Percentiles rank a stretch among this genome's conserved stretches.
phyloP scores from a whole-genome alignment of 345 rosid genomes.

The Nephelium lappaceum region DNA sequence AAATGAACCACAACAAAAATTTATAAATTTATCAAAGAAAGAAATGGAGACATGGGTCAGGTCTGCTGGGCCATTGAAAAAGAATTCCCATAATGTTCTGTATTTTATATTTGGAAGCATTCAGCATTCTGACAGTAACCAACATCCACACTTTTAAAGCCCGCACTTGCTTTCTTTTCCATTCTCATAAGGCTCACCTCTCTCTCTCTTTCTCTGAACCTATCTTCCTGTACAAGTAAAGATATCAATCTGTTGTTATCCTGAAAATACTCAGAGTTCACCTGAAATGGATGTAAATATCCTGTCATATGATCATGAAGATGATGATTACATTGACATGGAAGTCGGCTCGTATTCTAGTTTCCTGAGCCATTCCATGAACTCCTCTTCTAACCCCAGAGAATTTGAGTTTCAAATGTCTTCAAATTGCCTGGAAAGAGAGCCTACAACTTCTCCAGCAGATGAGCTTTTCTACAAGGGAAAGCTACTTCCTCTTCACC shows the following conservation, averaged over 20 bases:
- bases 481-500: slow-evolving; percentile 89
- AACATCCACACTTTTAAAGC: slow-evolving; percentile 32
- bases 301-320: slow-evolving; percentile 49
- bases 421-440: slow-evolving; percentile 45
- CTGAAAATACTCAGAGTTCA: slow-evolving; percentile 1
- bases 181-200: slow-evolving; percentile 19
- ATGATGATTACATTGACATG: slow-evolving; percentile 90
- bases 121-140: slow-evolving; percentile 22
- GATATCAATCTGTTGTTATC: background rate
- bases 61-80: slow-evolving; percentile 23
- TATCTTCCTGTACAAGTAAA: background rate
- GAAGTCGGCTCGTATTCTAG: slow-evolving; percentile 66
- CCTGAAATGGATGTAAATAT: slow-evolving; percentile 52
- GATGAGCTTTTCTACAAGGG: slow-evolving; percentile 98
- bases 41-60: slow-evolving; percentile 10
- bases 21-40: background rate
- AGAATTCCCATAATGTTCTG: slow-evolving; percentile 17
- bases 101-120: slow-evolving; percentile 41
- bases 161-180: slow-evolving; percentile 23
- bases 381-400: slow-evolving; percentile 49
- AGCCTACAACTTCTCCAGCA: slow-evolving; percentile 69
- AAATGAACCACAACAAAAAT: slow-evolving; percentile 25
- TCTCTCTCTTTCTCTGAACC: background rate
- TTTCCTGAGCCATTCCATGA: slow-evolving; percentile 42
- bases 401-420: slow-evolving; percentile 96